Evolutionary conservation across 108 stramenopile genomes (phyloP), one percentile per base, ranked within the genome.

Genomic region (Seminavis robusta): DNA sequence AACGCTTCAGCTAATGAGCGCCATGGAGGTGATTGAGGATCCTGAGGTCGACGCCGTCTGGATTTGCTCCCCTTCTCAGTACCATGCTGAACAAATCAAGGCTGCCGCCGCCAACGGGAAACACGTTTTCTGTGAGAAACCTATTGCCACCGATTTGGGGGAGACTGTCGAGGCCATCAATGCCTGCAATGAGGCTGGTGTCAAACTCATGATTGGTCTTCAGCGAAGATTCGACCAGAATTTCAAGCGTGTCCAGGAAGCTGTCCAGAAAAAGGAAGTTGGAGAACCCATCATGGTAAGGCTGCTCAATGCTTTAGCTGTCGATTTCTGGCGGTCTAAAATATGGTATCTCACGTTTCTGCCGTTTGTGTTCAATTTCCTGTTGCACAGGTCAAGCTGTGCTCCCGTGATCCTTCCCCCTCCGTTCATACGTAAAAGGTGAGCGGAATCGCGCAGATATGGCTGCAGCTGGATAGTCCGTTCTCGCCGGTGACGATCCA

Each of bases 361-460:
- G n/a, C n/a, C n/a, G n/a, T n/a, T n/a, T n/a, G n/a, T n/a, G n/a
- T n/a, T n/a, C n/a, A 23, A 9, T 49, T 1, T 26, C 5, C 1
- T 36, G 41, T 30, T 9, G 26, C 27, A 7, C 20, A 76, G 75
- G 78, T 86, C 66, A 95, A 97, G 63, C 77, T 95, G 28, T 93
- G 89, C 65, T 93, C 93, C 29, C 90, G 95, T 30, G 95, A 97
- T 67, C 95, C 95, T 33, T 54, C 92, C 6, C 94, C 95, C 43
- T 94, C 95, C 83, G 87, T 59, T 79, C 84, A 55, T 97, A 97
- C 75, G 94, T 97, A 34, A 91, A 94, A 63, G 94, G 93, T 52
- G 96, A 94, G 95, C 50, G 95, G 95, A 47, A 95, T 97, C 66
- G 95, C 67, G 87, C 91, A 44, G 95, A 97, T 54, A 97, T 97